Percentiles rank a stretch among this genome's conserved stretches.
Conservation (phyloP, 345 rosid genomes). For the Brassica carinata region DNA sequence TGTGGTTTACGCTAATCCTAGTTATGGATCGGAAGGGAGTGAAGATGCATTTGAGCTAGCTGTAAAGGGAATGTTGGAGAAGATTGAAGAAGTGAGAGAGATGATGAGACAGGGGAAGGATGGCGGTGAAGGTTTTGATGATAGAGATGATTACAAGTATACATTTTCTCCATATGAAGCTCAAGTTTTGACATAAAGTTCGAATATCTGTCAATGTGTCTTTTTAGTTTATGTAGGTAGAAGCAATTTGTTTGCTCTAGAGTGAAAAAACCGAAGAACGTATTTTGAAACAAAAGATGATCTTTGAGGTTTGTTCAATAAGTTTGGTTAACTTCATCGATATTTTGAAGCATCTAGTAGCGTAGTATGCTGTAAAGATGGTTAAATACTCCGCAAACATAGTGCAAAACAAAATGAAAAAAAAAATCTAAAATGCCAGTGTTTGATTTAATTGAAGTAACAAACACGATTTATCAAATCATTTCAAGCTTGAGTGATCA, state of each 20-base stretch:
- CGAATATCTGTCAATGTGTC: neutral
- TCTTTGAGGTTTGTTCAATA: constrained; percentile 4
- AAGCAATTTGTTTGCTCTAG: constrained; percentile 8
- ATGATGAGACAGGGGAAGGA: constrained; percentile 53
- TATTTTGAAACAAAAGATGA: neutral
- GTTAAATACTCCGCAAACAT: neutral
- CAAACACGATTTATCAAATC: neutral
- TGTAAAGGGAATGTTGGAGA: constrained; percentile 59
- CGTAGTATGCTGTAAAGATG: neutral
- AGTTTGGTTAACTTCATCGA: constrained; percentile 9
- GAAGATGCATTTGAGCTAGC: constrained; percentile 68
- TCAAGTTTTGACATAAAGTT: constrained; percentile 23
- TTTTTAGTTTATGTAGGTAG: constrained; percentile 28
- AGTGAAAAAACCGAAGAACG: neutral
- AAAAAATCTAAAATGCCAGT: neutral
- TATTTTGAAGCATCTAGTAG: constrained; percentile 3
- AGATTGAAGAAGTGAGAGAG: constrained; percentile 53
- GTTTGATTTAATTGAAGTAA: neutral
- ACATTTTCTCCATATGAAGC: constrained; percentile 51
- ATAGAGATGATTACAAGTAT: constrained; percentile 58
- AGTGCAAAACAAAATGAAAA: neutral
- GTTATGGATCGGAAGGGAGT: constrained; percentile 28
- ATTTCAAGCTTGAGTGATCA: no score
- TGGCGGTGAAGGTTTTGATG: constrained; percentile 62
- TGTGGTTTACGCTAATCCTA: constrained; percentile 55